phyloP scores from a whole-genome alignment of 2,329 filamentous ascomycete genomes.

The Waltergamsia citrina region DNA sequence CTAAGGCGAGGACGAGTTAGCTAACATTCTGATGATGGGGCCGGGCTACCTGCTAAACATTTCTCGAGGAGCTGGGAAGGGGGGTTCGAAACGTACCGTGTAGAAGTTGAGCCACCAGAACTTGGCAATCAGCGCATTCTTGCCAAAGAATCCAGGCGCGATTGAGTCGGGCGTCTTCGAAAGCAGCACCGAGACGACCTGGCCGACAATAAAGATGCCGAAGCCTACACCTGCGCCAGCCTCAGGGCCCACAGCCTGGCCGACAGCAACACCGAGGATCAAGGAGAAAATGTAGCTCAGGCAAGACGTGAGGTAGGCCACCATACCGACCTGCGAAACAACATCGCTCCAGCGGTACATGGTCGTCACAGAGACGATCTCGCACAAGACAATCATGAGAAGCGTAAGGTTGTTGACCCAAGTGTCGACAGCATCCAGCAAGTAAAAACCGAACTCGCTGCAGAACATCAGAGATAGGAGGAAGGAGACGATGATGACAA shows the following conservation, averaged over 20 bases:
- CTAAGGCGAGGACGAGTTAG: neutral
- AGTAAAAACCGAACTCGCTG: constrained; percentile 42
- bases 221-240: constrained; percentile 34
- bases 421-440: constrained; percentile 39
- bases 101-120: constrained; percentile 48
- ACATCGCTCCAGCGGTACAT: constrained; percentile 38
- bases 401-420: constrained; percentile 43
- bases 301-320: constrained; percentile 23
- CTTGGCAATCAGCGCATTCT: constrained; percentile 22
- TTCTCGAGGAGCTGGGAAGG: neutral
- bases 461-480: constrained; percentile 42
- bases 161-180: constrained; percentile 22
- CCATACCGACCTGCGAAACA: constrained; percentile 25
- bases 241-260: constrained; percentile 24
- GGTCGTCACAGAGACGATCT: constrained; percentile 38
- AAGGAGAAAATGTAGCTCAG: constrained; percentile 36
- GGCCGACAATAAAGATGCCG: constrained; percentile 30
- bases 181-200: constrained; percentile 19
- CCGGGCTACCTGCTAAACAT: too few relatives aligned
- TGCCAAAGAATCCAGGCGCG: constrained; percentile 29
- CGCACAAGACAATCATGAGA: constrained; percentile 38
- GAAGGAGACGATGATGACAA: constrained; percentile 31
- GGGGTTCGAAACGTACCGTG: constrained; percentile 32
- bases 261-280: constrained; percentile 32
- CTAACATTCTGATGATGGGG: neutral